These are phyloP conservation scores for Tothia fuscella DNA, from an alignment of 2,329 filamentous ascomycete species.

Conservation along the genomic window DNA sequence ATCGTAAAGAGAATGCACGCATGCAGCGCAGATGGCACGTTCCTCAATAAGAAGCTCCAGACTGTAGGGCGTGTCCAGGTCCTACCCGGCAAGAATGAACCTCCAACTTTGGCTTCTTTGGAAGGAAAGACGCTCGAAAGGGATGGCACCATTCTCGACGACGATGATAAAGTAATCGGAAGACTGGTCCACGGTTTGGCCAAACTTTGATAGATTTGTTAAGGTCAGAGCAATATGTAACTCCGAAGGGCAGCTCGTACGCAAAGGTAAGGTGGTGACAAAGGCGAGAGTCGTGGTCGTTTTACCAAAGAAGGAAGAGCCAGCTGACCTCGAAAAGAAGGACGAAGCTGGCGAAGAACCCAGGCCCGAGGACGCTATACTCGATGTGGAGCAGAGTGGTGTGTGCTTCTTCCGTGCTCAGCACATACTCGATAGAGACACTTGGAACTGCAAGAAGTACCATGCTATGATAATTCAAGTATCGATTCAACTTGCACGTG, in stretches of 20 bases:
- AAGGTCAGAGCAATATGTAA: conserved; percentile 9
- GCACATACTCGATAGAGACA: no score
- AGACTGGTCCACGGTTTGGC: conserved; percentile 40
- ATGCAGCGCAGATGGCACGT: conserved; percentile 2
- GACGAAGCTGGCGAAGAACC: no score
- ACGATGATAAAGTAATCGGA: conserved; percentile 42
- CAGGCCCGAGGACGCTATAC: no score
- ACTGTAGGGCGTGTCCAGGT: conserved; percentile 39
- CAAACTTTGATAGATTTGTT: neutral
- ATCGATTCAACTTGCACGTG: no score
- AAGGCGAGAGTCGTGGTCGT: no score
- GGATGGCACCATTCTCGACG: conserved; percentile 45
- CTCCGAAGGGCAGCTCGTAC: conserved; percentile 1
- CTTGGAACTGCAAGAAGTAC: no score
- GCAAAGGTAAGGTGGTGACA: conserved; percentile 4
- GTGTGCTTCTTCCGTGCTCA: no score
- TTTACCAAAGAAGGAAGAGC: no score
- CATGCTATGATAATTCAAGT: no score
- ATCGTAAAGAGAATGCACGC: conserved; percentile 1
- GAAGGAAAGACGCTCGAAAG: conserved; percentile 45
- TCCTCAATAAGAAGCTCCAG: conserved; percentile 29
- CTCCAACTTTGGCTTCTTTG: conserved; percentile 27
- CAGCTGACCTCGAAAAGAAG: no score
- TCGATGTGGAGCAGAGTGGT: no score
- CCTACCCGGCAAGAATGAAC: conserved; percentile 26